phyloP scores from a whole-genome alignment of 2,329 filamentous ascomycete genomes.

The Ascochyta pisi region DNA sequence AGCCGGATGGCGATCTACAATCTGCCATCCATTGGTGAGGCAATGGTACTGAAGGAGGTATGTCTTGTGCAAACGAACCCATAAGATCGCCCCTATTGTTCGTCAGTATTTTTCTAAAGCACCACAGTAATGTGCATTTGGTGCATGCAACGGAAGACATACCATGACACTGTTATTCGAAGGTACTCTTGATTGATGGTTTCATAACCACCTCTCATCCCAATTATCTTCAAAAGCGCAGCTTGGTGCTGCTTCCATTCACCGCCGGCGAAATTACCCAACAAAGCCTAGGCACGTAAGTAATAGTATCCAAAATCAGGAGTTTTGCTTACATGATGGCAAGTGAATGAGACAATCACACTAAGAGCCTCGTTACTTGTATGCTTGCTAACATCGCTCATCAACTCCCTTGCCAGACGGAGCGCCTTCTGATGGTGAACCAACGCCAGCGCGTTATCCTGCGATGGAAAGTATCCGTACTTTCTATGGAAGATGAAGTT shows the following conservation, averaged over 20 bases:
- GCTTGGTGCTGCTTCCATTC: conserved; percentile 35
- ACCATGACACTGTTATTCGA: conserved; percentile 41
- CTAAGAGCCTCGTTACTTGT: conserved; percentile 31
- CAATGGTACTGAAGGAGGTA: conserved; percentile 33
- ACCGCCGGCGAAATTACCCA: conserved; percentile 27
- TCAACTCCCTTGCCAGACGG: conserved; percentile 23
- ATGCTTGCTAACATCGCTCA: conserved; percentile 32
- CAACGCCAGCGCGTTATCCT: conserved; percentile 31
- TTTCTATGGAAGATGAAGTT: conserved; percentile 33
- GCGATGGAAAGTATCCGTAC: conserved; percentile 27
- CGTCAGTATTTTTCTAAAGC: background rate
- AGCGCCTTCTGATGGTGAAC: conserved; percentile 33
- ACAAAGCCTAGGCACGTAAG: conserved; percentile 22
- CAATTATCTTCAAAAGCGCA: conserved; percentile 33
- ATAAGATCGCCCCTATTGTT: conserved; percentile 35
- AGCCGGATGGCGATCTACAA: conserved; percentile 61
- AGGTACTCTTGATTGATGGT: conserved; percentile 31
- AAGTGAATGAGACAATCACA: conserved; percentile 33
- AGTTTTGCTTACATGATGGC: conserved; percentile 32
- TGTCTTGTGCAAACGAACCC: conserved; percentile 39
- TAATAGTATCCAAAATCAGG: background rate
- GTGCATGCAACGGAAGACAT: background rate
- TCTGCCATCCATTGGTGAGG: conserved; percentile 31
- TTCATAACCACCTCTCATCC: conserved; percentile 33
- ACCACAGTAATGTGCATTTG: background rate